These are phyloP conservation scores for Coccomyxa subellipsoidea DNA, from an alignment of 163 green algal species.

Conservation along the genomic window DNA sequence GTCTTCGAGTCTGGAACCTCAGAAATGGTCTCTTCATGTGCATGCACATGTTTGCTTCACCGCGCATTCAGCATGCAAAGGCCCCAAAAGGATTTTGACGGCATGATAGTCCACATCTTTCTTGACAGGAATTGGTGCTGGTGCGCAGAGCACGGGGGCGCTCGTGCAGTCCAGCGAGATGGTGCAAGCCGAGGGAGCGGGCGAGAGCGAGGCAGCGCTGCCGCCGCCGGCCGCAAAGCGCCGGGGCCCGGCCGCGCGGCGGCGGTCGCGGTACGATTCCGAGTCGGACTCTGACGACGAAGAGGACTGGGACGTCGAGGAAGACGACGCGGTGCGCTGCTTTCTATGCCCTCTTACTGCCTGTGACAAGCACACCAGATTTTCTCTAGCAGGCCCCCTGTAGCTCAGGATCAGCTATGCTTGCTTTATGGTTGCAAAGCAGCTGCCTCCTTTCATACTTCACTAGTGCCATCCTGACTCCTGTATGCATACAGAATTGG, in stretches of 20 bases:
- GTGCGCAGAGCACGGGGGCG: not conserved
- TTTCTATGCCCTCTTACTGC: not conserved
- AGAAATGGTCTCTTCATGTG: no score
- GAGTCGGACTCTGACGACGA: slow-evolving; percentile 47
- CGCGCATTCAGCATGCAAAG: no score
- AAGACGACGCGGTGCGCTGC: slow-evolving; percentile 59
- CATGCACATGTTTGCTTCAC: no score
- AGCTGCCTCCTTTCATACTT: no score
- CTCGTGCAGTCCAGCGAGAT: not conserved
- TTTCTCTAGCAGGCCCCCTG: not conserved
- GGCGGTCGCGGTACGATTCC: slow-evolving; percentile 23
- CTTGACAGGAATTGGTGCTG: not conserved
- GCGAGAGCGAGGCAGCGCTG: not conserved
- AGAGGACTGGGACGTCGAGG: slow-evolving; percentile 40
- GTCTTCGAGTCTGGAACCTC: no score
- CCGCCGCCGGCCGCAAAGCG: not conserved
- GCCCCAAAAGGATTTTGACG: no score
- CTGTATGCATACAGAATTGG: no score
- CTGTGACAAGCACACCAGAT: not conserved
- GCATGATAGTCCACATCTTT: not conserved
- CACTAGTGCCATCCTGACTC: no score
- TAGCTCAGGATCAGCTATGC: no score
- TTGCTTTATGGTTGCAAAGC: no score
- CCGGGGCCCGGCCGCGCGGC: not conserved
- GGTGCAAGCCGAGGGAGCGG: not conserved